A percentile compares a stretch with the other conserved stretches of the same genome.
phyloP scores from a whole-genome alignment of 192 early-diverging fungal species.

The Backusella morwellensis region DNA sequence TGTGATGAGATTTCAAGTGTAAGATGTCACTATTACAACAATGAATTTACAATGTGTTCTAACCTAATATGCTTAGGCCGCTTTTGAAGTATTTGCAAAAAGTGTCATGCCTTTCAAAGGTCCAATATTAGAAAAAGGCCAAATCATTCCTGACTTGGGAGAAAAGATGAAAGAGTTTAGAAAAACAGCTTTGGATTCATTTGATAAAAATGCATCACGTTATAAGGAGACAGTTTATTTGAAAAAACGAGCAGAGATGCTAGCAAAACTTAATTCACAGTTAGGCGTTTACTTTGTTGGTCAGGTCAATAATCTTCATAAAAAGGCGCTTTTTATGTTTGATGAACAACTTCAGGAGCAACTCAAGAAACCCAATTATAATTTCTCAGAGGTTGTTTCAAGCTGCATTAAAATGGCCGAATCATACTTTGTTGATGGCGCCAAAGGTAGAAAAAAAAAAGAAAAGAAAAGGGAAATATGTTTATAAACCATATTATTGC shows the following conservation, averaged over 20 bases:
- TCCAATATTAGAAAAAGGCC: conserved; percentile 72
- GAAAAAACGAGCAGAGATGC: conserved; percentile 83
- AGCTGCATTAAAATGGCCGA: conserved; percentile 42
- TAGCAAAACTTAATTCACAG: conserved; percentile 71
- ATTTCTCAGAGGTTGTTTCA: conserved; percentile 66
- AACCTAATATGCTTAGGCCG: conserved; percentile 36
- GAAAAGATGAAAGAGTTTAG: conserved; percentile 57
- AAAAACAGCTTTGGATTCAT: conserved; percentile 58
- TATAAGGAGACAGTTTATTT: conserved; percentile 88
- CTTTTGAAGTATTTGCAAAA: conserved; percentile 66
- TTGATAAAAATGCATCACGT: conserved; percentile 88
- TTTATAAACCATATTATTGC: neutral
- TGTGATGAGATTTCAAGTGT: conserved; percentile 94
- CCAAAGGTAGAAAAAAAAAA: conserved; percentile 31
- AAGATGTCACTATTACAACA: conserved; percentile 5
- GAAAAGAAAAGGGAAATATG: neutral
- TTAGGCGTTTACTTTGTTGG: conserved; percentile 79
- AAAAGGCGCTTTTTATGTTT: conserved; percentile 69
- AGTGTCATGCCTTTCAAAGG: conserved; percentile 61
- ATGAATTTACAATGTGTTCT: neutral
- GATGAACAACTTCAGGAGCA: conserved; percentile 32
- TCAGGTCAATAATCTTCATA: conserved; percentile 87
- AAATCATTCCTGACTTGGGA: conserved; percentile 79
- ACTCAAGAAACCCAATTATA: conserved; percentile 31
- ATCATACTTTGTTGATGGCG: conserved; percentile 14